These are phyloP conservation scores for Entomortierella lignicola DNA, from an alignment of 192 early-diverging fungal genomes.

Conservation along the genomic window DNA sequence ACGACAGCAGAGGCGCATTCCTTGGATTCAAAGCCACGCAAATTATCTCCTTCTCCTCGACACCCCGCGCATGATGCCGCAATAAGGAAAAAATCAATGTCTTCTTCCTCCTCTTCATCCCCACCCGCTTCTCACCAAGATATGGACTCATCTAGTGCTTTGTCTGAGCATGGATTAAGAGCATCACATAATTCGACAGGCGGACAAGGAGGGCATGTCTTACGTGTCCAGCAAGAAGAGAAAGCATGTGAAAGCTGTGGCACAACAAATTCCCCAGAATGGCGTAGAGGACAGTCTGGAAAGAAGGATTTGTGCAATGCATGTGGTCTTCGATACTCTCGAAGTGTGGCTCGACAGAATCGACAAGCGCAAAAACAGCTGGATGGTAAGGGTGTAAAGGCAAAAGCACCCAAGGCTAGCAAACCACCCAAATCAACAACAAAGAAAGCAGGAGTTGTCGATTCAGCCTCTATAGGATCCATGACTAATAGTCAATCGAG, in stretches of 20 bases:
- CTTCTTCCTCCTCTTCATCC: conserved; percentile 25
- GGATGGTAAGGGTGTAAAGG: conserved; percentile 29
- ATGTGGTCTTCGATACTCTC: conserved; percentile 64
- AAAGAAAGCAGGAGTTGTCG: not conserved
- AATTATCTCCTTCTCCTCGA: conserved; percentile 19
- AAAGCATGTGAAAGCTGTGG: conserved; percentile 62
- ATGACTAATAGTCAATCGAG: not conserved
- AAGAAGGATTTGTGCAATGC: conserved; percentile 69
- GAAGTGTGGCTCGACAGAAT: conserved; percentile 55
- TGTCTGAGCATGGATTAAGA: not conserved
- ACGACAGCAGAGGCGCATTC: conserved; percentile 9
- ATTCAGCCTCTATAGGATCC: not conserved
- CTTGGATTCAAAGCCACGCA: conserved; percentile 12
- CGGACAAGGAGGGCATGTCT: conserved; percentile 19
- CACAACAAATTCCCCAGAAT: conserved; percentile 64
- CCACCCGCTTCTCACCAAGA: conserved; percentile 21
- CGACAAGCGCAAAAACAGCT: conserved; percentile 53
- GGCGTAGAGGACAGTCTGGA: conserved; percentile 67
- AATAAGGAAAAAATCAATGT: conserved; percentile 31
- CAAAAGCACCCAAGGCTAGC: conserved; percentile 23
- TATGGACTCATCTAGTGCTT: not conserved
- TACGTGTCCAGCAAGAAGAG: conserved; percentile 31
- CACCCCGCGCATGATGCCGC: conserved; percentile 50
- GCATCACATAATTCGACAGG: not conserved
- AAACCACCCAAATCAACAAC: conserved; percentile 18